phyloP scores from a whole-genome alignment of 73 alveolate species.

The Tetrahymena thermophila region DNA sequence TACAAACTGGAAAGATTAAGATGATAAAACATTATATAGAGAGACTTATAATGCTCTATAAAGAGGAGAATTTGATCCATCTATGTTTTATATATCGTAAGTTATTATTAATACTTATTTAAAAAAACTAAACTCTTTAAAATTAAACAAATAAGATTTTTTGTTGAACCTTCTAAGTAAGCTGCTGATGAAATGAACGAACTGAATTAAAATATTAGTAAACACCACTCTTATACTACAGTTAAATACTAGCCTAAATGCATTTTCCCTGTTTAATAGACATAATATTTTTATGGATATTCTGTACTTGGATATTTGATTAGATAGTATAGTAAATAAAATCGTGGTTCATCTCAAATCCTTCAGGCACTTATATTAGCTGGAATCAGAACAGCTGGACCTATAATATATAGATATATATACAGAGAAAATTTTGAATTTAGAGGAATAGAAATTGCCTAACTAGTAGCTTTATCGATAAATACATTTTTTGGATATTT shows the following conservation, averaged over 20 bases:
- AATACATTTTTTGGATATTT: not conserved
- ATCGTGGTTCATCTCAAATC: not conserved
- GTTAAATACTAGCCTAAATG: not conserved
- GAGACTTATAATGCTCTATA: not conserved
- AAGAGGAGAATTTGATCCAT: not conserved
- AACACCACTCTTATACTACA: not conserved
- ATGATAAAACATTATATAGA: not conserved
- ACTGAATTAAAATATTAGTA: not conserved
- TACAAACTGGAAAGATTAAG: not conserved
- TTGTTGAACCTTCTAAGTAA: not conserved
- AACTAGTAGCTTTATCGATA: not conserved
- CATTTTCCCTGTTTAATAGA: not conserved
- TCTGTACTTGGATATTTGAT: not conserved
- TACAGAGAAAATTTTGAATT: not conserved
- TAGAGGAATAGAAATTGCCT: not conserved
- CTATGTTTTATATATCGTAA: not conserved
- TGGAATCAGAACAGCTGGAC: not conserved
- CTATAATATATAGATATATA: not conserved
- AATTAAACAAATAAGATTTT: not conserved
- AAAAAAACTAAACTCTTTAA: not conserved
- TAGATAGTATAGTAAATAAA: not conserved
- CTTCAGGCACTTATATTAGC: not conserved
- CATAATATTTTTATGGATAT: not conserved
- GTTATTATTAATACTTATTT: not conserved
- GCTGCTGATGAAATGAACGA: not conserved